phyloP scores from a whole-genome alignment of 495 filamentous ascomycete genomes.

The Lentithecium fluviatile region DNA sequence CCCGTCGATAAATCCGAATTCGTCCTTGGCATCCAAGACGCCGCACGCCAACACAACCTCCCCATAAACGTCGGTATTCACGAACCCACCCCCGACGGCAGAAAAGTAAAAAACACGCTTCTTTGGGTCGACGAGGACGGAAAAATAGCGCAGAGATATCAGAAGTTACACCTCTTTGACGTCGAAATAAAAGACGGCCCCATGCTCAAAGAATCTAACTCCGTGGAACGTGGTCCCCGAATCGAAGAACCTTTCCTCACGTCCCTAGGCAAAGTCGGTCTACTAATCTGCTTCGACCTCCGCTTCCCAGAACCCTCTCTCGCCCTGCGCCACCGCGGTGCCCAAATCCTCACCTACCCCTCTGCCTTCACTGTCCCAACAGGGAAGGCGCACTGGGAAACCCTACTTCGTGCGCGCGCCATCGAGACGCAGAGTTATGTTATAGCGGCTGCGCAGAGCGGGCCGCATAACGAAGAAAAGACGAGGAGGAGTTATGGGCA shows the following conservation, averaged over 20 bases:
- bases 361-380: slow-evolving; percentile 90
- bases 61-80: slow-evolving; percentile 89
- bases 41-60: slow-evolving; percentile 58
- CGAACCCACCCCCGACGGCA: slow-evolving; percentile 60
- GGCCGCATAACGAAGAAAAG: slow-evolving; percentile 64
- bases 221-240: slow-evolving; percentile 58
- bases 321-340: slow-evolving; percentile 62
- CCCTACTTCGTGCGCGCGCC: slow-evolving; percentile 73
- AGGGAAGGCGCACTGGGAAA: slow-evolving; percentile 81
- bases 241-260: slow-evolving; percentile 71
- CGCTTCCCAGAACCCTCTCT: slow-evolving; percentile 80
- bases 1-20: slow-evolving; percentile 60
- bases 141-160: slow-evolving; percentile 61
- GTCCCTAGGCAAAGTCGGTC: slow-evolving; percentile 68
- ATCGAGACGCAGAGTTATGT: slow-evolving; percentile 90
- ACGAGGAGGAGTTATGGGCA: slow-evolving; percentile 82
- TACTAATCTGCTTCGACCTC: slow-evolving; percentile 86
- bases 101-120: slow-evolving; percentile 61
- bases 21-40: slow-evolving; percentile 66
- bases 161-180: slow-evolving; percentile 80
- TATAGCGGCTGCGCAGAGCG: slow-evolving; percentile 82
- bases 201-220: slow-evolving; percentile 61
- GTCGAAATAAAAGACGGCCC: slow-evolving; percentile 66
- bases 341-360: slow-evolving; percentile 81
- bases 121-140: slow-evolving; percentile 70